Conservation (phyloP, 1,284 basidiomycete species). For the Malassezia restricta region DNA sequence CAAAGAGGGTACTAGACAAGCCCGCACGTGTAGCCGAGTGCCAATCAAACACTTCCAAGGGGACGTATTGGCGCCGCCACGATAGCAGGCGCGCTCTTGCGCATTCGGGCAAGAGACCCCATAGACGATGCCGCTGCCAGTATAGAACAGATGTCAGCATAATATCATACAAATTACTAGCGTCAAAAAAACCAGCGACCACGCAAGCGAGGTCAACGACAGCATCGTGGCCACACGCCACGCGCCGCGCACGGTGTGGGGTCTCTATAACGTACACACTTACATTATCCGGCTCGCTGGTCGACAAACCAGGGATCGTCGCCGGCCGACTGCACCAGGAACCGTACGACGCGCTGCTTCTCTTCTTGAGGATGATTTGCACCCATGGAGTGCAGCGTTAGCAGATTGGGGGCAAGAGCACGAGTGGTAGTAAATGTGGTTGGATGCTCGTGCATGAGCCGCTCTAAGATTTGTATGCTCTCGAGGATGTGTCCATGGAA, state of each 20-base stretch:
- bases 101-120: not conserved
- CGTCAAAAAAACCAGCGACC: not conserved
- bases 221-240: not conserved
- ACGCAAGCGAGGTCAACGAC: constrained; percentile 1
- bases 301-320: constrained; percentile 5
- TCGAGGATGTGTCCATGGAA: constrained; percentile 1
- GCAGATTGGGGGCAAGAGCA: constrained; percentile 1
- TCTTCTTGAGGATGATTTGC: not conserved
- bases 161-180: not conserved
- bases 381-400: constrained; percentile 8
- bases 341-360: not conserved
- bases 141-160: not conserved
- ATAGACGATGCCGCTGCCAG: constrained; percentile 5
- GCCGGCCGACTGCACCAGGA: constrained; percentile 4
- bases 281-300: not conserved
- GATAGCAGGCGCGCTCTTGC: not conserved
- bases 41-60: constrained; percentile 21
- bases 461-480: not conserved
- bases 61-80: not conserved
- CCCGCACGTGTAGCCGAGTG: constrained; percentile 16
- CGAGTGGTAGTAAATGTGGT: not conserved
- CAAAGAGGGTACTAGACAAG: constrained; percentile 29
- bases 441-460: not conserved
- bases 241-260: no score
- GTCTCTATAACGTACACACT: not conserved